A percentile compares a stretch with the other conserved stretches of the same genome.
Conservation (phyloP, 257 asterid species). For the Salvia splendens region DNA sequence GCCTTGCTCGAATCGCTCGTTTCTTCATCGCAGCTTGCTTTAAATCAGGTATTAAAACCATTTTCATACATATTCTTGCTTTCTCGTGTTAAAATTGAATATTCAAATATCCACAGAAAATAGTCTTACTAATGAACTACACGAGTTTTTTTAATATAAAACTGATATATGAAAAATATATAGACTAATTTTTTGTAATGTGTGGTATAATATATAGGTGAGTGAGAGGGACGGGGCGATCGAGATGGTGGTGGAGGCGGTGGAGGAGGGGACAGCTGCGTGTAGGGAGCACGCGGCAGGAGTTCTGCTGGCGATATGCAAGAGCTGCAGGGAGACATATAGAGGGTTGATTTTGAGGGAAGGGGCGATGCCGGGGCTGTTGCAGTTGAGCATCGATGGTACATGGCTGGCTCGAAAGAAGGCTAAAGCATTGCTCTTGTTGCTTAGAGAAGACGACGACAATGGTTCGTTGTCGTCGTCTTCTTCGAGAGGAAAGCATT, state of each 20-base stretch:
- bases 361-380: constrained; percentile 76
- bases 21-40: constrained; percentile 53
- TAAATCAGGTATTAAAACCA: constrained; percentile 44
- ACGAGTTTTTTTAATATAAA: too few relatives aligned
- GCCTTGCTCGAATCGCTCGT: constrained; percentile 58
- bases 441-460: constrained; percentile 62
- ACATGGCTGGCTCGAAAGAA: constrained; percentile 58
- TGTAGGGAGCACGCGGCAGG: constrained; percentile 74
- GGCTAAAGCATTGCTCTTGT: constrained; percentile 66
- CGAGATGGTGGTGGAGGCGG: constrained; percentile 62
- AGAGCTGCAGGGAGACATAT: constrained; percentile 59
- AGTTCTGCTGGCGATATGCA: constrained; percentile 52
- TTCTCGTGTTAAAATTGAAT: too few relatives aligned
- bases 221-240: constrained; percentile 49
- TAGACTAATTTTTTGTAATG: not conserved
- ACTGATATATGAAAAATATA: too few relatives aligned
- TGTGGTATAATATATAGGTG: constrained; percentile 33
- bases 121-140: too few relatives aligned
- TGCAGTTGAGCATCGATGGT: constrained; percentile 79
- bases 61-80: not conserved
- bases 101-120: too few relatives aligned
- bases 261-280: constrained; percentile 69
- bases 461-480: constrained; percentile 32
- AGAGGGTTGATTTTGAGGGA: constrained; percentile 71
- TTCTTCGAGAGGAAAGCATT: constrained; percentile 14